These are phyloP conservation scores for Claviceps capensis DNA, from an alignment of 2,329 filamentous ascomycete species.

Conservation along the genomic window DNA sequence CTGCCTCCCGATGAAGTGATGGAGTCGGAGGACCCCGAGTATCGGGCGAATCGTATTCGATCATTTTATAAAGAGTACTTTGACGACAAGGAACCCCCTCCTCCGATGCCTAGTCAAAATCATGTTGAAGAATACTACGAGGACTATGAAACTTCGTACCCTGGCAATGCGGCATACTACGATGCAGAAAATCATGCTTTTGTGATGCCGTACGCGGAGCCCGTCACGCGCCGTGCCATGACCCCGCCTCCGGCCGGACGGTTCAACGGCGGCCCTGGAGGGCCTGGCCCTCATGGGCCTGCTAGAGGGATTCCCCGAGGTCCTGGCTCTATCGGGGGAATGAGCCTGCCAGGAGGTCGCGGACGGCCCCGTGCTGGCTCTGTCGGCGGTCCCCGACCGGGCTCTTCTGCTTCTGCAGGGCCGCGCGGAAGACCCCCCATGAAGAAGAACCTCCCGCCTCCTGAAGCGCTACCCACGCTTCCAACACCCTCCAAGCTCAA, in stretches of 20 bases:
- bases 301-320: conserved; percentile 15
- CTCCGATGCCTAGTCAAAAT: conserved; percentile 20
- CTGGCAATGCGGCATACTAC: conserved; percentile 52
- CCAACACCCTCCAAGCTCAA: conserved; percentile 76
- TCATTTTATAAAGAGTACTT: conserved; percentile 99
- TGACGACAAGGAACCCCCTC: conserved; percentile 54
- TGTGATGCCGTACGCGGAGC: conserved; percentile 72
- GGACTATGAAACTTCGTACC: conserved; percentile 59
- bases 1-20: conserved; percentile 73
- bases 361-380: conserved; percentile 43
- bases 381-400: conserved; percentile 29
- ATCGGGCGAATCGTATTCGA: conserved; percentile 87
- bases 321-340: conserved; percentile 35
- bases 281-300: conserved; percentile 16
- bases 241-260: conserved; percentile 65
- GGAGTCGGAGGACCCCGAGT: conserved; percentile 77
- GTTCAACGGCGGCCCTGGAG: conserved; percentile 23
- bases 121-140: conserved; percentile 46
- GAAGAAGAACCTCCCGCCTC: conserved; percentile 50
- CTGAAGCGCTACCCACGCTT: conserved; percentile 56
- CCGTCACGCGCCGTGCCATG: conserved; percentile 81
- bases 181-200: conserved; percentile 57
- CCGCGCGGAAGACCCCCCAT: conserved; percentile 23
- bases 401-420: conserved; percentile 47
- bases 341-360: conserved; percentile 29